These are phyloP conservation scores for Sclerotinia nivalis DNA, from an alignment of 2,329 filamentous ascomycete genomes.

Conservation along the genomic window DNA sequence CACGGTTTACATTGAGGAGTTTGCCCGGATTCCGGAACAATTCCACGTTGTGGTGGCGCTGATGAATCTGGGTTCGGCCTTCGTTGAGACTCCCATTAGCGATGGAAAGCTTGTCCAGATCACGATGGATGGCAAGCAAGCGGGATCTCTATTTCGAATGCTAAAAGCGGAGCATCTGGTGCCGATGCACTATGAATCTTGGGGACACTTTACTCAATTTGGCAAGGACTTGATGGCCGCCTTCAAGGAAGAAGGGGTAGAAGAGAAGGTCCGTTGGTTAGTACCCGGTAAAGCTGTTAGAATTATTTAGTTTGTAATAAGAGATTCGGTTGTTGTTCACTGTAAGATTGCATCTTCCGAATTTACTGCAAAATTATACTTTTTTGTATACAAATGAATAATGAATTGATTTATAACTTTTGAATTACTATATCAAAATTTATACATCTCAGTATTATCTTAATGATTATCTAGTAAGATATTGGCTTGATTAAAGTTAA, in stretches of 20 bases:
- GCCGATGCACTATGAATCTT: not conserved
- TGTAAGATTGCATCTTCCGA: no score
- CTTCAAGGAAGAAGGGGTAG: not conserved
- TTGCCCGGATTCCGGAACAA: not conserved
- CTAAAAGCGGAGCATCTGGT: not conserved
- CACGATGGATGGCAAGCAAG: not conserved
- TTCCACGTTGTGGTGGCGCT: not conserved
- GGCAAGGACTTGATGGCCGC: not conserved
- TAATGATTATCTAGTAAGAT: not conserved
- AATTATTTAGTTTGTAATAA: not conserved
- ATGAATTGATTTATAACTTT: no score
- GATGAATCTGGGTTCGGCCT: not conserved
- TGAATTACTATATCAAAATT: no score
- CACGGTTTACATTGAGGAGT: slow-evolving; percentile 3
- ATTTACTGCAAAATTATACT: no score
- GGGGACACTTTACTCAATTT: not conserved
- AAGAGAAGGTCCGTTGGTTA: not conserved
- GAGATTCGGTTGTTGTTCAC: not conserved
- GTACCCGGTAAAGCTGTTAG: not conserved
- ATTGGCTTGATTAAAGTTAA: not conserved
- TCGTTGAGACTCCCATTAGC: not conserved
- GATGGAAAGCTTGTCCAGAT: not conserved
- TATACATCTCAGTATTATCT: no score
- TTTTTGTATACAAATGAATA: no score
- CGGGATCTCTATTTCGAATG: not conserved